Percentiles rank a stretch among this genome's conserved stretches.
Evolutionary conservation across 352 stramenopile species (phyloP).

Genomic region (Blastocystis sp.): DNA sequence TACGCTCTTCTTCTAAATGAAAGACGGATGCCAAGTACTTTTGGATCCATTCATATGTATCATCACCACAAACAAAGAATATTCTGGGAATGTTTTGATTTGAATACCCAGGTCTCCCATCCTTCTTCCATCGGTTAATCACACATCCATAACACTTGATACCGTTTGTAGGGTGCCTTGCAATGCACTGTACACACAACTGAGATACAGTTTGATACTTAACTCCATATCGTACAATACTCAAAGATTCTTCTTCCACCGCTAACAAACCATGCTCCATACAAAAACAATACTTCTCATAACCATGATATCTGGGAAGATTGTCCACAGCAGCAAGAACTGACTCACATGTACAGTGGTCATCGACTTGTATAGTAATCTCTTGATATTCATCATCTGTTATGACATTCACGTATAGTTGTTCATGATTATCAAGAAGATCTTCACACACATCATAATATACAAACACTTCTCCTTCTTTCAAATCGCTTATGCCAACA

Average conservation of each 20-base stretch:
- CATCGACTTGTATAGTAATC: not conserved
- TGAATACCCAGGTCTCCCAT: not conserved
- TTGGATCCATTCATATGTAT: not conserved
- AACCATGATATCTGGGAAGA: not conserved
- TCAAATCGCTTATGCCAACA: not conserved
- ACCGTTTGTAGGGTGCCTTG: not conserved
- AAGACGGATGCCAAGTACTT: not conserved
- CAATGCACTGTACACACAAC: not conserved
- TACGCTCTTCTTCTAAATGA: not conserved
- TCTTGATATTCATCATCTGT: conserved; percentile 18
- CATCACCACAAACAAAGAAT: not conserved
- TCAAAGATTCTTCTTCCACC: not conserved
- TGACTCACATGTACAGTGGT: conserved; percentile 3
- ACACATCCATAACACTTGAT: not conserved
- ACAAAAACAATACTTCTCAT: not conserved
- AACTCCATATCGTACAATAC: not conserved
- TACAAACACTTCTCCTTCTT: not conserved
- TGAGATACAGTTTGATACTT: not conserved
- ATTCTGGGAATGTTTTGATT: conserved; percentile 10
- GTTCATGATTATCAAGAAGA: not conserved
- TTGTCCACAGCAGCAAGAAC: not conserved
- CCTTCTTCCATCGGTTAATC: not conserved
- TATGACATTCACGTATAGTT: conserved; percentile 48
- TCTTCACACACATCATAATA: conserved; percentile 37
- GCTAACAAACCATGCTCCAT: not conserved